A percentile compares a stretch with the other conserved stretches of the same genome.
These are phyloP conservation scores for Bolboschoenus planiculmis DNA, from an alignment of 176 grass and related monocot genomes.

Conservation along the genomic window DNA sequence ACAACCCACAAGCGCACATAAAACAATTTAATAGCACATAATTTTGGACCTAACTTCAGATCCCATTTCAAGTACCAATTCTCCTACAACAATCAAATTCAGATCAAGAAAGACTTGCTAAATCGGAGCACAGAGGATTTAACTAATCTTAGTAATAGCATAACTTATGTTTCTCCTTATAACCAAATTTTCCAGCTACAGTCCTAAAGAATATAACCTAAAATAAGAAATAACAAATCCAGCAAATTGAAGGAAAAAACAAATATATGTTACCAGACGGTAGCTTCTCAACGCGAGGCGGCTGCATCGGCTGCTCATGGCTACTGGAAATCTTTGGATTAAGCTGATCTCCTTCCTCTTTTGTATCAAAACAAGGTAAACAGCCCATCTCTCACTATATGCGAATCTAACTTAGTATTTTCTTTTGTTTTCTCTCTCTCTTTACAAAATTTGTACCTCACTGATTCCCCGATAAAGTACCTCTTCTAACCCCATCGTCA, in stretches of 20 bases:
- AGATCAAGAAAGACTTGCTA: not conserved
- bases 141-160: not conserved
- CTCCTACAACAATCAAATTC: not conserved
- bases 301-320: constrained; percentile 56
- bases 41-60: not conserved
- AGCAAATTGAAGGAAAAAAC: not conserved
- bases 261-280: constrained; percentile 36
- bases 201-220: not conserved
- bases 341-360: constrained; percentile 49
- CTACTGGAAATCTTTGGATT: constrained; percentile 43
- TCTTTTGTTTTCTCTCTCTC: not conserved
- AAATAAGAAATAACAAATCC: not conserved
- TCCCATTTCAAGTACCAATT: not conserved
- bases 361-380: constrained; percentile 71
- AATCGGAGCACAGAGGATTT: not conserved
- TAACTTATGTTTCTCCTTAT: not conserved
- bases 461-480: not conserved
- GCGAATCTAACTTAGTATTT: constrained; percentile 13
- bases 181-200: not conserved
- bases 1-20: not conserved
- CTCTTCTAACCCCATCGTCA: not conserved
- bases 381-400: constrained; percentile 48
- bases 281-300: constrained; percentile 59
- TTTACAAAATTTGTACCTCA: not conserved
- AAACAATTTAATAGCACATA: not conserved